phyloP scores from a whole-genome alignment of 2,329 filamentous ascomycete species.

The Cyclaneusma minus region DNA sequence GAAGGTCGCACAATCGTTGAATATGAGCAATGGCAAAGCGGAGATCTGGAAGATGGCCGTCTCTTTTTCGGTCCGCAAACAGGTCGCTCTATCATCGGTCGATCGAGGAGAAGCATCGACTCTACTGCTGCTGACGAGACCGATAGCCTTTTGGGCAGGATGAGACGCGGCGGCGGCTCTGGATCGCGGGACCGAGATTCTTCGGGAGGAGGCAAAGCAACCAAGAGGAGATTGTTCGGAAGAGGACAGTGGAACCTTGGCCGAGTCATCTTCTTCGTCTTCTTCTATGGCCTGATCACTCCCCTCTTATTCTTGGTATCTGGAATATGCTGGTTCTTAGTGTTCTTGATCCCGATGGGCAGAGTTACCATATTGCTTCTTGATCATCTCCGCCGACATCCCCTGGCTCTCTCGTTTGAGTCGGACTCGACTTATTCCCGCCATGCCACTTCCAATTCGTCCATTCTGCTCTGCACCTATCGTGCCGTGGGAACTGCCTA shows the following conservation, averaged over 20 bases:
- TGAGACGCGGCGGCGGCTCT: slow-evolving; percentile 32
- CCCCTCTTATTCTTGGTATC: slow-evolving; percentile 78
- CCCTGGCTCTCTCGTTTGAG: slow-evolving; percentile 84
- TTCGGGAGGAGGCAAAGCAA: slow-evolving; percentile 24
- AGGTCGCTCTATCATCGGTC: slow-evolving; percentile 65
- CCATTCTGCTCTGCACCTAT: slow-evolving; percentile 91
- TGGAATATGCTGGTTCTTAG: slow-evolving; percentile 82
- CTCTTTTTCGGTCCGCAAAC: slow-evolving; percentile 78
- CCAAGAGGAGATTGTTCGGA: slow-evolving; percentile 81
- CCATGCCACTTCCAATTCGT: slow-evolving; percentile 56
- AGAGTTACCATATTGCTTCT: slow-evolving; percentile 83
- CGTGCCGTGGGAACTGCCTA: slow-evolving; percentile 87
- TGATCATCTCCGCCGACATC: slow-evolving; percentile 82
- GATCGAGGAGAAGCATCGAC: slow-evolving; percentile 76
- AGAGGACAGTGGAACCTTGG: slow-evolving; percentile 92
- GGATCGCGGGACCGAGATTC: slow-evolving; percentile 20
- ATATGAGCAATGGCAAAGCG: slow-evolving; percentile 98
- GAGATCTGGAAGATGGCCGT: slow-evolving; percentile 86
- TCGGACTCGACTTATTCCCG: slow-evolving; percentile 66
- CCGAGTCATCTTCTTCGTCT: slow-evolving; percentile 86
- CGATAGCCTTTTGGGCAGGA: slow-evolving; percentile 68
- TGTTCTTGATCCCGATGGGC: slow-evolving; percentile 98
- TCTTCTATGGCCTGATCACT: slow-evolving; percentile 87
- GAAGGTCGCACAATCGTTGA: slow-evolving; percentile 96
- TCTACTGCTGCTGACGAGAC: slow-evolving; percentile 72